phyloP scores from a whole-genome alignment of 768 basidiomycete species.

The Kwoniella sp. region DNA sequence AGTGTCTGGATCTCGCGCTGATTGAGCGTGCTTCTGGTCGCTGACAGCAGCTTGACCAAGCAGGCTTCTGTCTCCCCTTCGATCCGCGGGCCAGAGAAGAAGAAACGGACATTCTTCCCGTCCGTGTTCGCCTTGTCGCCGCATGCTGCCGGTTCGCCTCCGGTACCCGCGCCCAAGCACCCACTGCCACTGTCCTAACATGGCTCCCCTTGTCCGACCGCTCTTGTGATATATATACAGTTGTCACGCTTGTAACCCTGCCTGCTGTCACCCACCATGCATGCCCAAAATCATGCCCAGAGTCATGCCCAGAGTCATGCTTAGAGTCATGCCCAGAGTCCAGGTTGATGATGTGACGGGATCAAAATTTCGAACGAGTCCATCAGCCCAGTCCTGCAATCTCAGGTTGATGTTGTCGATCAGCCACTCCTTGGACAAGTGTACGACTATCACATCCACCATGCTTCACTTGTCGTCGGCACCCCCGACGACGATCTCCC shows the following conservation, averaged over 20 bases:
- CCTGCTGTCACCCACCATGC: not conserved
- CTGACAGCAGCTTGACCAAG: not conserved
- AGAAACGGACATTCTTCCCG: constrained; percentile 20
- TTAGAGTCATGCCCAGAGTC: no score
- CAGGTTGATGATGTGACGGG: no score
- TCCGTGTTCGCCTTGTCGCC: constrained; percentile 1
- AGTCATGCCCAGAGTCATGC: no score
- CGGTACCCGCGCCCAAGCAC: constrained; percentile 7
- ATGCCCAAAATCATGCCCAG: no score
- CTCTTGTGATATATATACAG: not conserved
- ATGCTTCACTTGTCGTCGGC: constrained; percentile 1
- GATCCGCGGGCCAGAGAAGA: constrained; percentile 8
- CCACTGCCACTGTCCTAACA: not conserved
- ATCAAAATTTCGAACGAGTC: no score
- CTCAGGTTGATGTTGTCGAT: no score
- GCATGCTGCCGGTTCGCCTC: not conserved
- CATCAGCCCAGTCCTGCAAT: no score
- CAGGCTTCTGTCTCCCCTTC: constrained; percentile 2
- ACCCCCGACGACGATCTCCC: constrained; percentile 55
- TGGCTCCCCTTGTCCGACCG: not conserved
- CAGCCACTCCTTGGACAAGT: no score
- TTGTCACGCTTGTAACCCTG: not conserved
- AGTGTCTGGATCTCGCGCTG: not conserved
- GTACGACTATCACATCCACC: no score
- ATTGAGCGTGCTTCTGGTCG: not conserved